Evolutionary conservation across 345 rosid species (phyloP).

Genomic region (Rhodamnia rubescens): DNA sequence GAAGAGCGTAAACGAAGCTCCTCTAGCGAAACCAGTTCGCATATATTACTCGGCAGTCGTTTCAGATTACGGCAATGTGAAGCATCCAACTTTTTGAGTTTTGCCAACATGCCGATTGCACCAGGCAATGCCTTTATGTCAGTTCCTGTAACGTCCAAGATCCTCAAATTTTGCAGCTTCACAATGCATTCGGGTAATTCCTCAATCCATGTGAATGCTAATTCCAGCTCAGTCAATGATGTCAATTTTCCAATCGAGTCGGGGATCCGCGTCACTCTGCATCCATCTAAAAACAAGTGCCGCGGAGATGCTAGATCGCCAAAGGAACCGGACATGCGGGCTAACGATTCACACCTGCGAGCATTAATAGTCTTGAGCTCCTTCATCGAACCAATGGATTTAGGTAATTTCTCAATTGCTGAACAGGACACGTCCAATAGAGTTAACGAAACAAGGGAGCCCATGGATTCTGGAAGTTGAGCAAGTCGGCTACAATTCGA

Average conservation of each 20-base stretch:
- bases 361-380: neutral
- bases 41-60: neutral
- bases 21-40: neutral
- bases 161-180: neutral
- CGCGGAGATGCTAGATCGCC: too few species aligned
- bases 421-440: neutral
- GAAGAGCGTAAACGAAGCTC: rapidly evolving
- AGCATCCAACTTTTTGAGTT: neutral
- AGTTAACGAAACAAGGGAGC: neutral
- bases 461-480: neutral
- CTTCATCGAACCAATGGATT: neutral
- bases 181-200: neutral
- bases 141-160: rapidly evolving
- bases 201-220: neutral
- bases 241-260: neutral
- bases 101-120: neutral
- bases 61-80: rapidly evolving
- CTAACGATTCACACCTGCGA: too few species aligned
- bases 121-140: rapidly evolving
- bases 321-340: too few species aligned
- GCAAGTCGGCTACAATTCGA: too few species aligned
- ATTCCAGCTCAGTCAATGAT: neutral
- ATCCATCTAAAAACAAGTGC: too few species aligned
- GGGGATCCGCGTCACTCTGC: too few species aligned
- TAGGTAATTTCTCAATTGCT: neutral